Conservation (phyloP, 257 asterid species). For the Capsicum chinense region DNA sequence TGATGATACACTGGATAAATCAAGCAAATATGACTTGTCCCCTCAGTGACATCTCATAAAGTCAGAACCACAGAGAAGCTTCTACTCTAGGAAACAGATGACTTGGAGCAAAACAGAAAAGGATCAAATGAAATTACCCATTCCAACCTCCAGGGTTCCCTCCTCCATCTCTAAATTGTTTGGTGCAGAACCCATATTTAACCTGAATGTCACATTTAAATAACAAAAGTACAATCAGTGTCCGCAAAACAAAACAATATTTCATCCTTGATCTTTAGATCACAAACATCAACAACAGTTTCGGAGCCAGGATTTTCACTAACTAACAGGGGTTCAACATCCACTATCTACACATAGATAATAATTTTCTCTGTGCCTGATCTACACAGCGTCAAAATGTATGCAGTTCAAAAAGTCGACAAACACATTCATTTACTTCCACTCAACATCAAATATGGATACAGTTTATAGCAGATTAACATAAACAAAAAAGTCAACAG, state of each 20-base stretch:
- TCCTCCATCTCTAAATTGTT: slow-evolving; percentile 42
- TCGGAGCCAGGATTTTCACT: too few species aligned
- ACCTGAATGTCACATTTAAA: slow-evolving; percentile 28
- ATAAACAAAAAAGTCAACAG: slow-evolving; percentile 14
- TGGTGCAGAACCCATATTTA: slow-evolving; percentile 33
- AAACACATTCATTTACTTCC: not conserved
- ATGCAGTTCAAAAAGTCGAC: slow-evolving; percentile 18
- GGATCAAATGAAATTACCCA: slow-evolving; percentile 33
- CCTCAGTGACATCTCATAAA: not conserved
- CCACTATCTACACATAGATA: too few species aligned
- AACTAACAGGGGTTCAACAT: too few species aligned
- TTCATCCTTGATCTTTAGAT: slow-evolving; percentile 16
- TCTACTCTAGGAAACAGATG: not conserved
- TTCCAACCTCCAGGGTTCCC: slow-evolving; percentile 47
- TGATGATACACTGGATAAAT: slow-evolving; percentile 15
- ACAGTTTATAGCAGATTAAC: not conserved
- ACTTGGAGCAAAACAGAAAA: not conserved
- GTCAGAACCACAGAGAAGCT: not conserved
- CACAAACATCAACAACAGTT: not conserved
- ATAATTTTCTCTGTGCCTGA: too few species aligned
- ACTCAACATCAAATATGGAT: slow-evolving; percentile 7
- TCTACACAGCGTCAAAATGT: not conserved
- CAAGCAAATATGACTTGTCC: not conserved
- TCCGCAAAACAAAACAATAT: not conserved
- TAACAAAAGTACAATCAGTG: not conserved